Base-by-base conservation (phyloP, 257 asterid species). In the Eustoma russellianum region DNA sequence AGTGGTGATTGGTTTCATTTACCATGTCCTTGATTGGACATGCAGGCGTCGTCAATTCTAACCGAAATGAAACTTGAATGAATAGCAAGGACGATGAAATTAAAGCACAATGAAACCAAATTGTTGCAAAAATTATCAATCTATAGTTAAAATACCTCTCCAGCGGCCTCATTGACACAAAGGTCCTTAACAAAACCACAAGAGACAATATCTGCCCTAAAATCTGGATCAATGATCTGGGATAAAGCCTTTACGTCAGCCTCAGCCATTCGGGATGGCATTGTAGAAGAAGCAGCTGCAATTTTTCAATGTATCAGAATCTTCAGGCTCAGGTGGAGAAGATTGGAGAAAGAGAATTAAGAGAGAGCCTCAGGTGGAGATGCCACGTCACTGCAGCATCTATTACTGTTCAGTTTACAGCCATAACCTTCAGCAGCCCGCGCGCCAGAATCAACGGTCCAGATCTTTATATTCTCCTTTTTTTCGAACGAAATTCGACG, bases 11-110 rank as follows among this genome's bases (percentile, higher is more conserved):
- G 66, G 73, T 63, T 70, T 62, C 70, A 75, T 68, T 80, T 90
- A 91, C 98, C 98, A 87, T 78, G 84, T 87, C 98, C 82, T 91
- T 91, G 77, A 91, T 74, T 50, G 98, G 98, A 72, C 98, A 91
- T 75, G 98, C 98, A 60, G 98, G 98, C 51, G 98, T 91, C 2
- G 98, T 91, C 73, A 91, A 95, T 86, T 91, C 98, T 50, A 91
- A 72, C 63, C 89, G 92, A 70, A 91, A 91, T 7, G 92, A 78
- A 65, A 91, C 98, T 96, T 87, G 96, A 80, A 61, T 52, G 48
- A 73, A 70, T 38, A 38, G 65, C 58, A 48, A 61, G 61, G 52
- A 70, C 55, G 60, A 51, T 62, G 48, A 52, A 65, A 66, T 63
- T 59, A 79, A 75, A 33, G 60, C 33, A 48, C 18, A 63, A 75